Percentiles rank a stretch among this genome's conserved stretches.
Evolutionary conservation across 495 filamentous ascomycete genomes (phyloP).

Genomic region (Xylaria castorea): DNA sequence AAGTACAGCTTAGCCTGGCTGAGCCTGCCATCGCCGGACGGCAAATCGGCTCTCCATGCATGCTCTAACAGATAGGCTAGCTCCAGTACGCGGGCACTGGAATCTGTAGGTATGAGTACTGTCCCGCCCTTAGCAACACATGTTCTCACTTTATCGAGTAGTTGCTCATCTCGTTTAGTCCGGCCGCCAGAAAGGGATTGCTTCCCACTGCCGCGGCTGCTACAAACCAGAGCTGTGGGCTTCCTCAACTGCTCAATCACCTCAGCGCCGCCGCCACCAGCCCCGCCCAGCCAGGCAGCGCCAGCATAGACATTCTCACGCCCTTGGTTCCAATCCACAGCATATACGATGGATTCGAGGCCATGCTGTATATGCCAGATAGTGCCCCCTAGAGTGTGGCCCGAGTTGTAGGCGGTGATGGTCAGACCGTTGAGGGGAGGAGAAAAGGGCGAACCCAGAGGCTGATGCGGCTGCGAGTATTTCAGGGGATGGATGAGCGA

Average conservation of each 20-base stretch:
- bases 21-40: constrained; percentile 67
- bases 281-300: constrained; percentile 88
- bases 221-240: constrained; percentile 91
- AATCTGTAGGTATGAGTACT: constrained; percentile 95
- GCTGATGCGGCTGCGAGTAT: constrained; percentile 95
- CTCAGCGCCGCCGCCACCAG: constrained; percentile 79
- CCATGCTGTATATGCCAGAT: constrained; percentile 99
- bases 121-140: constrained; percentile 81
- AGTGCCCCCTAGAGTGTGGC: constrained; percentile 93
- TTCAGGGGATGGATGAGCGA: constrained; percentile 91
- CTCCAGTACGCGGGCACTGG: constrained; percentile 92
- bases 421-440: constrained; percentile 90
- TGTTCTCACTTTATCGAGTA: constrained; percentile 82
- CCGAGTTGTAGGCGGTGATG: constrained; percentile 95
- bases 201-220: constrained; percentile 79
- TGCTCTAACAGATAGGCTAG: constrained; percentile 91
- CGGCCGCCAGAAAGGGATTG: constrained; percentile 71
- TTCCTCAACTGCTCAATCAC: constrained; percentile 92
- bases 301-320: constrained; percentile 92
- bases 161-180: constrained; percentile 81
- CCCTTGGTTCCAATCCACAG: constrained; percentile 96
- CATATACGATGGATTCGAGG: constrained; percentile 95
- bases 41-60: constrained; percentile 73
- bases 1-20: constrained; percentile 77
- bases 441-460: constrained; percentile 82